These are phyloP conservation scores for Plasmopara viticola DNA, from an alignment of 352 stramenopile genomes.

Conservation along the genomic window DNA sequence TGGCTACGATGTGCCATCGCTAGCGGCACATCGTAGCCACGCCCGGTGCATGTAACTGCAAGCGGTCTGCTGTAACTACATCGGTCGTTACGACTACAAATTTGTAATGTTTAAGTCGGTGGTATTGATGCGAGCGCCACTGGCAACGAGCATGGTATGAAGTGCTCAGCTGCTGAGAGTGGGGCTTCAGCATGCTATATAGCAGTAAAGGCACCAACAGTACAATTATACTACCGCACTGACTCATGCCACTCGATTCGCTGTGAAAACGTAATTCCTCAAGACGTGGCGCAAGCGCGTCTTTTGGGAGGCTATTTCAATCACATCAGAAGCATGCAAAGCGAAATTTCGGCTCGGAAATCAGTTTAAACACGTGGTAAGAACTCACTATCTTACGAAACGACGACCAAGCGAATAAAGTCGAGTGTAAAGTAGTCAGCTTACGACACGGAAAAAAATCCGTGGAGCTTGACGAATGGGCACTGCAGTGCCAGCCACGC, in stretches of 20 bases:
- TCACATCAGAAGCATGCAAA: too few species aligned
- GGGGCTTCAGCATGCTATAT: not conserved
- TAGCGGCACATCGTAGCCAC: too few species aligned
- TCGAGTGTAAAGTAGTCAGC: not conserved
- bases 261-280: too few species aligned
- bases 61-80: too few species aligned
- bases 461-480: not conserved
- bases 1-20: slow-evolving; percentile 47
- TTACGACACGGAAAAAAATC: not conserved
- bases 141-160: not conserved
- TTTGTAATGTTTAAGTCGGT: not conserved
- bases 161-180: not conserved
- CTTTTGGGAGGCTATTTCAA: too few species aligned
- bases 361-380: too few species aligned
- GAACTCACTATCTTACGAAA: not conserved
- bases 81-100: too few species aligned
- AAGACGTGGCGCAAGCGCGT: too few species aligned
- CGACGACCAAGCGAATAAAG: not conserved
- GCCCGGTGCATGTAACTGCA: too few species aligned
- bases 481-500: not conserved
- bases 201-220: not conserved
- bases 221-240: too few species aligned
- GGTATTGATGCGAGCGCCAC: not conserved
- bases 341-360: too few species aligned
- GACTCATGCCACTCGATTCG: too few species aligned